These are phyloP conservation scores for Neonectria ditissima DNA, from an alignment of 2,329 filamentous ascomycete genomes.

Conservation along the genomic window DNA sequence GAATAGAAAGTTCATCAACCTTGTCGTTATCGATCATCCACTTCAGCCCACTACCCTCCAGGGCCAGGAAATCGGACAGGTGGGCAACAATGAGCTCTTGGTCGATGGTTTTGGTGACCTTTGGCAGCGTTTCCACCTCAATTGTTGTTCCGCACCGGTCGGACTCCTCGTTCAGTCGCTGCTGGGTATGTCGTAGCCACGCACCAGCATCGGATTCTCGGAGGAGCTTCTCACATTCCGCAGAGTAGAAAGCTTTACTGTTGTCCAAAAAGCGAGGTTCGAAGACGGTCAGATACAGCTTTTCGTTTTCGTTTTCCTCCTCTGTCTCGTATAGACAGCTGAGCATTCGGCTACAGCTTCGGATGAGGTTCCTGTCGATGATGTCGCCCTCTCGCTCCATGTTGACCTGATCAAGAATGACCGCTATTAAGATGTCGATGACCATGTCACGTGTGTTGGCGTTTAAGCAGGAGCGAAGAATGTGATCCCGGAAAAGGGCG, in stretches of 20 bases:
- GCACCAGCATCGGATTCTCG: slow-evolving; percentile 82
- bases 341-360: slow-evolving; percentile 89
- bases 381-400: slow-evolving; percentile 93
- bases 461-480: slow-evolving; percentile 73
- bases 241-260: slow-evolving; percentile 79
- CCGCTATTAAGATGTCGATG: slow-evolving; percentile 80
- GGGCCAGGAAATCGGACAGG: slow-evolving; percentile 82
- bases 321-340: slow-evolving; percentile 87
- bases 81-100: slow-evolving; percentile 82
- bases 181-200: slow-evolving; percentile 82
- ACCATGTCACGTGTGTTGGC: slow-evolving; percentile 64
- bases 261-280: slow-evolving; percentile 80
- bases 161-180: slow-evolving; percentile 82
- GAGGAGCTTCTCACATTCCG: slow-evolving; percentile 80
- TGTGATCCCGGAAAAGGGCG: slow-evolving; percentile 87
- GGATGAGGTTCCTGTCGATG: slow-evolving; percentile 85
- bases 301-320: slow-evolving; percentile 80
- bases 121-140: slow-evolving; percentile 76
- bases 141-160: slow-evolving; percentile 87
- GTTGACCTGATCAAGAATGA: slow-evolving; percentile 89
- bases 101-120: slow-evolving; percentile 83
- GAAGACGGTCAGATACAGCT: slow-evolving; percentile 86
- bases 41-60: slow-evolving; percentile 85
- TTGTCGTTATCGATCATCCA: slow-evolving; percentile 95
- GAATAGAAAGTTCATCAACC: slow-evolving; percentile 78